Evolutionary conservation across 192 early-diverging fungal genomes (phyloP).

Genomic region (Pilaira anomala): DNA sequence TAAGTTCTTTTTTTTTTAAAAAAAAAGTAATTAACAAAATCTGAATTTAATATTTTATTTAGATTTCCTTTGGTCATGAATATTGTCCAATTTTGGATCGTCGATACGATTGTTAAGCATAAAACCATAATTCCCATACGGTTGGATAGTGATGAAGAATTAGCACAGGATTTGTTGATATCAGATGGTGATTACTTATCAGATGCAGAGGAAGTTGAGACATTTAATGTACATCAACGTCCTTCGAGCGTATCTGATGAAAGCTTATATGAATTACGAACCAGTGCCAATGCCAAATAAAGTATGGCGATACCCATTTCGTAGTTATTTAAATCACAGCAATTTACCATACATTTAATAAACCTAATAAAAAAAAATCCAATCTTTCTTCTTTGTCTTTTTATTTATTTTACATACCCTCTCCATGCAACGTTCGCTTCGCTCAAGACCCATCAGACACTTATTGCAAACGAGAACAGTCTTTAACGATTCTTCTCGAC

Average conservation of each 20-base stretch:
- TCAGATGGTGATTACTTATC: slow-evolving; percentile 4
- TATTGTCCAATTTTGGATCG: slow-evolving; percentile 71
- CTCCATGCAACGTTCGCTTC: too few relatives aligned
- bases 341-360: too few relatives aligned
- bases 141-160: not conserved
- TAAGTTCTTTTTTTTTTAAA: slow-evolving; percentile 14
- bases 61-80: slow-evolving; percentile 79
- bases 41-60: not conserved
- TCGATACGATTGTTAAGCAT: slow-evolving; percentile 66
- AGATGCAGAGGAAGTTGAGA: not conserved
- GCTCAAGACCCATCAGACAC: too few relatives aligned
- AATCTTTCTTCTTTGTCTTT: too few relatives aligned
- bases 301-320: too few relatives aligned
- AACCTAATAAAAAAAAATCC: too few relatives aligned
- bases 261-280: slow-evolving; percentile 10
- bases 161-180: slow-evolving; percentile 3
- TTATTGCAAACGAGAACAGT: too few relatives aligned
- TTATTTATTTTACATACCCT: too few relatives aligned
- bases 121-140: slow-evolving; percentile 20
- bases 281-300: not conserved
- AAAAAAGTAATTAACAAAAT: not conserved
- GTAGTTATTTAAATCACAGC: too few relatives aligned
- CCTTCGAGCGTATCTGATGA: not conserved
- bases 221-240: not conserved
- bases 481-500: slow-evolving; percentile 7